Conservation (phyloP, 306 rosid species). For the Nissolia schottii region DNA sequence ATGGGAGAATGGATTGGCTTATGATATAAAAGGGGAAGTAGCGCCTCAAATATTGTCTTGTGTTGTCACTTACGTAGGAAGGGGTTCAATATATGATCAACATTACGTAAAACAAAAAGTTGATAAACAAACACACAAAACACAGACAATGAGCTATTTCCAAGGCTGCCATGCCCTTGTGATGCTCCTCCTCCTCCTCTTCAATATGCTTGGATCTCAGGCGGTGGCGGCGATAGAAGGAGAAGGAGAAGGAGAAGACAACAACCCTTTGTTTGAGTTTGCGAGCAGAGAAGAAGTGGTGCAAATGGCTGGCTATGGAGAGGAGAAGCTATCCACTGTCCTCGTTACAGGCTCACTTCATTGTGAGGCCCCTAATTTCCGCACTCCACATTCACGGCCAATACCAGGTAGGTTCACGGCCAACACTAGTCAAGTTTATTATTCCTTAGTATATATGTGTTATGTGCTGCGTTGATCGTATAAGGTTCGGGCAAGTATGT, state of each 20-base stretch:
- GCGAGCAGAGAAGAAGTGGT: constrained; percentile 60
- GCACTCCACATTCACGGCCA: constrained; percentile 61
- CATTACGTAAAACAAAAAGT: constrained; percentile 18
- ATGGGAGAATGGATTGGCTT: not conserved
- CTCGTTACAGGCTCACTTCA: constrained; percentile 70
- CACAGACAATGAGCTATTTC: constrained; percentile 40
- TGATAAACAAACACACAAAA: constrained; percentile 6
- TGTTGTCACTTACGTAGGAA: not conserved
- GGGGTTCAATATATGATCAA: not conserved
- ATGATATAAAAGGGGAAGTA: constrained; percentile 12
- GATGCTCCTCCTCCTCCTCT: not conserved
- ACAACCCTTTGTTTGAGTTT: constrained; percentile 28
- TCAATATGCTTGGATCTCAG: constrained; percentile 3
- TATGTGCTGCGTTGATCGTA: not conserved
- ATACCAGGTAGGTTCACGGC: constrained; percentile 45
- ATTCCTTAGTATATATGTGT: not conserved
- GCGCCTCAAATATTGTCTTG: not conserved
- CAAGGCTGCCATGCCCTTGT: constrained; percentile 24
- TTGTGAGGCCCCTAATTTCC: constrained; percentile 48
- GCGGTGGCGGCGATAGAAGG: too few relatives aligned
- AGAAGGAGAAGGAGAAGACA: not conserved
- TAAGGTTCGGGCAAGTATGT: not conserved
- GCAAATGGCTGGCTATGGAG: constrained; percentile 85
- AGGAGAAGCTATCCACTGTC: constrained; percentile 90
- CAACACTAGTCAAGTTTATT: not conserved